A percentile compares a stretch with the other conserved stretches of the same genome.
phyloP scores from a whole-genome alignment of 2,329 filamentous ascomycete genomes.

The Alternaria ventricosa region DNA sequence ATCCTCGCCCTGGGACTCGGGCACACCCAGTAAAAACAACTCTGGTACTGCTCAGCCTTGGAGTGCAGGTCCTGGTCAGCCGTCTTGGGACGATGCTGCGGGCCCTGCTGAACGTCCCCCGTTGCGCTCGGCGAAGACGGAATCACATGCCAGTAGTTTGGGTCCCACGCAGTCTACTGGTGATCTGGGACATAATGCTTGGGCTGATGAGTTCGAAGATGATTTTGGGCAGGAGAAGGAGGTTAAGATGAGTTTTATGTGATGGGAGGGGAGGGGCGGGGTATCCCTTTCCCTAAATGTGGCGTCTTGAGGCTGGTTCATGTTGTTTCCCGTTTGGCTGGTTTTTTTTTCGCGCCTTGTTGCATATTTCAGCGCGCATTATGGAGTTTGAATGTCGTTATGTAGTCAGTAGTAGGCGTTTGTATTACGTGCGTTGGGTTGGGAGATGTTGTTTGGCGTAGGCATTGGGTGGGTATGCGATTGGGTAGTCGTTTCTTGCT shows the following conservation, averaged over 20 bases:
- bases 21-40: neutral
- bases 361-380: slow-evolving; percentile 1
- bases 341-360: neutral
- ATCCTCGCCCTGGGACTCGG: slow-evolving; percentile 14
- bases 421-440: neutral
- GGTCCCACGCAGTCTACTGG: neutral
- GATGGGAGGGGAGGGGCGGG: neutral
- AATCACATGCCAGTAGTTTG: slow-evolving; percentile 10
- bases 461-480: neutral
- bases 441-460: neutral
- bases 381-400: neutral
- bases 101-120: slow-evolving; percentile 31
- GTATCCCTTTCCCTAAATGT: neutral
- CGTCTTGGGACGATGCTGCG: slow-evolving; percentile 24
- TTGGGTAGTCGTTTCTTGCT: neutral
- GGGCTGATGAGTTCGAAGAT: slow-evolving; percentile 56
- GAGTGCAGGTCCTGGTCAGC: slow-evolving; percentile 1
- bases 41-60: neutral
- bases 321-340: neutral
- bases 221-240: slow-evolving; percentile 56
- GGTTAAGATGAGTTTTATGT: slow-evolving; percentile 57
- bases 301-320: neutral
- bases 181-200: slow-evolving; percentile 53
- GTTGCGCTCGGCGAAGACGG: slow-evolving; percentile 38
- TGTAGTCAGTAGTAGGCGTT: neutral